Percentiles rank a stretch among this genome's conserved stretches.
Evolutionary conservation across 1,139 yeast species (phyloP).

Genomic region (Magnusiomyces tetraspermus): DNA sequence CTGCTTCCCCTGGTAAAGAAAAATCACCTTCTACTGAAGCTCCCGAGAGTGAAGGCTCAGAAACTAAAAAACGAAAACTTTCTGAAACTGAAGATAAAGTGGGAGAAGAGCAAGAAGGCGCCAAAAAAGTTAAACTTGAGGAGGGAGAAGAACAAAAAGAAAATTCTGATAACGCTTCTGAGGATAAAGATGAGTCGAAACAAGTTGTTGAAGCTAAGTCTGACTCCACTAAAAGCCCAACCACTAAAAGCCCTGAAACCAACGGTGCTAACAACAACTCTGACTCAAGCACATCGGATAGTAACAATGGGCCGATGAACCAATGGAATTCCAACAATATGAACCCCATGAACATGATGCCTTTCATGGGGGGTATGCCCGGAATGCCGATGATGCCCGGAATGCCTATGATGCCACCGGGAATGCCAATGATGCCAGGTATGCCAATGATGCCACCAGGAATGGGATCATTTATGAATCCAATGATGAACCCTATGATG

Average conservation of each 20-base stretch:
- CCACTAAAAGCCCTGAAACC: conserved; percentile 8
- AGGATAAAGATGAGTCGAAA: background rate
- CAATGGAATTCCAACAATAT: background rate
- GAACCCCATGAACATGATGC: conserved; percentile 6
- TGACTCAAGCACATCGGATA: too few relatives aligned
- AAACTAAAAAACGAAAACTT: background rate
- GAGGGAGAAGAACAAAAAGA: conserved; percentile 11
- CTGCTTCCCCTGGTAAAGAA: background rate
- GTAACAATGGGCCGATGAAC: background rate
- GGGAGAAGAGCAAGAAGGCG: background rate
- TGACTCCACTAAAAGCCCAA: conserved; percentile 1
- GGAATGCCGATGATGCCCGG: background rate
- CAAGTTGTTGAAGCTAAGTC: conserved; percentile 6
- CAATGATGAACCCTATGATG: conserved; percentile 11
- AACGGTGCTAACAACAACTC: conserved; percentile 6
- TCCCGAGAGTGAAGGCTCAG: too few relatives aligned
- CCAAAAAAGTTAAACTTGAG: conserved; percentile 14
- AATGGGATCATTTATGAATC: background rate
- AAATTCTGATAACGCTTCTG: background rate
- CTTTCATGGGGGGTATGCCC: conserved; percentile 10
- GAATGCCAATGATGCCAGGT: background rate
- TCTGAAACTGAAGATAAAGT: conserved; percentile 7
- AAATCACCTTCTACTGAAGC: too few relatives aligned
- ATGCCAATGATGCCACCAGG: background rate
- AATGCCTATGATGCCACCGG: conserved; percentile 10